Conservation (phyloP, 768 basidiomycete species). For the Crassisporium funariophilum region DNA sequence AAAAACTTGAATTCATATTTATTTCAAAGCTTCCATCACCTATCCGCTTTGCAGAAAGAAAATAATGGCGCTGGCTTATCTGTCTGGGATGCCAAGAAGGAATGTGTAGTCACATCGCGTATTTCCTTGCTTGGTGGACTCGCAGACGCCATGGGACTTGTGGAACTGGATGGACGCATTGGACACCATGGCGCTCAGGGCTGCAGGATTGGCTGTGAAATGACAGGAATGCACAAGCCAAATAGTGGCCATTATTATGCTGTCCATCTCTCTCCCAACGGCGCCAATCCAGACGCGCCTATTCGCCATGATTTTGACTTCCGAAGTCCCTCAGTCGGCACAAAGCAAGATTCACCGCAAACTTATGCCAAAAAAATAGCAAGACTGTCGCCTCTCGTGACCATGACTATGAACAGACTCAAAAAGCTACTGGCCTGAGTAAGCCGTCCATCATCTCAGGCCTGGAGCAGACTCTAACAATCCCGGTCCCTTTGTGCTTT, state of each 20-base stretch:
- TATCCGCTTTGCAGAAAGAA: slow-evolving; percentile 29
- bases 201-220: slow-evolving; percentile 30
- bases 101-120: background rate
- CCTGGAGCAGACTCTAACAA: background rate
- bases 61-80: slow-evolving; percentile 3
- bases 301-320: slow-evolving; percentile 13
- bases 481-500: slow-evolving; percentile 12
- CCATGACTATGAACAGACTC: background rate
- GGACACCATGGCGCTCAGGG: slow-evolving; percentile 28
- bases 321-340: background rate
- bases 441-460: background rate
- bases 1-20: slow-evolving; percentile 33
- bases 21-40: slow-evolving; percentile 30
- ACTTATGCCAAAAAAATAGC: background rate
- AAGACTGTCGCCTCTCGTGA: background rate
- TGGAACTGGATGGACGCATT: slow-evolving; percentile 28
- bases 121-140: background rate
- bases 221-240: slow-evolving; percentile 27
- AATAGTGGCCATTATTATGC: slow-evolving; percentile 9
- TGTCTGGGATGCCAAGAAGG: background rate
- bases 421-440: background rate
- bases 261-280: slow-evolving; percentile 11
- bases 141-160: slow-evolving; percentile 16
- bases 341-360: background rate
- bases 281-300: slow-evolving; percentile 9